phyloP scores from a whole-genome alignment of 1,284 basidiomycete species.

The Heterobasidion annosum region DNA sequence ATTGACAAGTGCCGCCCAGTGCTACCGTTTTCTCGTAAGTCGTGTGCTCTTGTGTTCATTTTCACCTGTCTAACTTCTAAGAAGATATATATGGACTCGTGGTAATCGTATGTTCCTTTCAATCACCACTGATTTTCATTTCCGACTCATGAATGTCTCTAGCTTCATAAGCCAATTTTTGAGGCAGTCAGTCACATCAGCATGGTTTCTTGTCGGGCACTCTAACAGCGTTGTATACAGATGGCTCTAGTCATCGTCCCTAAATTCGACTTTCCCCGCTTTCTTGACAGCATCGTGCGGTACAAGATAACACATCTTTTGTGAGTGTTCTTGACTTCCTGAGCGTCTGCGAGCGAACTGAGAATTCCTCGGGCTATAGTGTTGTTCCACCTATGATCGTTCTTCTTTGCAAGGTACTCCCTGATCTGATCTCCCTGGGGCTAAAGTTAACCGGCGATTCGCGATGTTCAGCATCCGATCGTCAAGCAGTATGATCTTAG shows the following conservation, averaged over 20 bases:
- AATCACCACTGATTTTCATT: constrained; percentile 5
- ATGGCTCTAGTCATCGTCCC: constrained; percentile 62
- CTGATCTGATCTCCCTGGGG: neutral
- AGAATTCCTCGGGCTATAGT: constrained; percentile 20
- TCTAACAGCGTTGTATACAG: constrained; percentile 18
- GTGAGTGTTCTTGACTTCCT: constrained; percentile 26
- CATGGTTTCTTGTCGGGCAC: neutral
- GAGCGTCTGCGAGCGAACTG: constrained; percentile 7
- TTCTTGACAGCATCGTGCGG: constrained; percentile 60
- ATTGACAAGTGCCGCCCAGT: constrained; percentile 9
- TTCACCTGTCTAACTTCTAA: neutral
- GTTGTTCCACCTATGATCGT: constrained; percentile 62
- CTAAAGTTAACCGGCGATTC: constrained; percentile 4
- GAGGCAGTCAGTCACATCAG: constrained; percentile 32
- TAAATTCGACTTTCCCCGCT: constrained; percentile 60
- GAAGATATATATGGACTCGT: constrained; percentile 68
- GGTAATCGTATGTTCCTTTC: constrained; percentile 33
- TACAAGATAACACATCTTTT: constrained; percentile 59
- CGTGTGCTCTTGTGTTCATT: neutral
- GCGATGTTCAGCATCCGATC: constrained; percentile 47
- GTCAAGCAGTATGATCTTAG: constrained; percentile 60
- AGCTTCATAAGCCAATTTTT: constrained; percentile 31
- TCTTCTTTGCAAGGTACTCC: constrained; percentile 45
- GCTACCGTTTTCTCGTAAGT: constrained; percentile 26
- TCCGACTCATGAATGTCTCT: constrained; percentile 39